These are phyloP conservation scores for Aspergillus affinis DNA, from an alignment of 495 filamentous ascomycete genomes.

Conservation along the genomic window DNA sequence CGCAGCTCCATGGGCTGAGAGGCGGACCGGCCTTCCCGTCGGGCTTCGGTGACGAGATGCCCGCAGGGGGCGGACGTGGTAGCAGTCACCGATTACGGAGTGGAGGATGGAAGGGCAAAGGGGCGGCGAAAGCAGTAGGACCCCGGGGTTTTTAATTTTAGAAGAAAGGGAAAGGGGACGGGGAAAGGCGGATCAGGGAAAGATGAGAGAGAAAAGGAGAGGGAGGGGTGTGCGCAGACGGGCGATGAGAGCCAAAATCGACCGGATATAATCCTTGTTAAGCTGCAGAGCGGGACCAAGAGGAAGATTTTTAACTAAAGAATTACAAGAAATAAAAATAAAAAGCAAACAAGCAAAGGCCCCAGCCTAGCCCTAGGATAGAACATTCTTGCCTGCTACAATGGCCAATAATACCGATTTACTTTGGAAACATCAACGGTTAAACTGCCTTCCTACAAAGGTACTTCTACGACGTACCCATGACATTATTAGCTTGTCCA, in stretches of 20 bases:
- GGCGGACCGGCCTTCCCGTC: conserved; percentile 28
- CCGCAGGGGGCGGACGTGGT: conserved; percentile 23
- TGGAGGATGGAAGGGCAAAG: conserved; percentile 24
- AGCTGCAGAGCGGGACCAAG: neutral
- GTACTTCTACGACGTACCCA: neutral
- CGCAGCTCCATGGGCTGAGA: conserved; percentile 28
- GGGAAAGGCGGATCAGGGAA: neutral
- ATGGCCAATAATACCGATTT: too few species aligned
- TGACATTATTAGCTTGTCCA: neutral
- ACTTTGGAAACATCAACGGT: neutral
- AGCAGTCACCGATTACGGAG: conserved; percentile 24
- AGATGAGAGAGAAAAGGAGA: neutral
- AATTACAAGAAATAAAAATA: neutral
- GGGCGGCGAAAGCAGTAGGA: conserved; percentile 18
- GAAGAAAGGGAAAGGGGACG: neutral
- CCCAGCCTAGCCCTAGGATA: neutral
- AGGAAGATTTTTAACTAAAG: too few species aligned
- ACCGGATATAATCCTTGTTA: conserved; percentile 2
- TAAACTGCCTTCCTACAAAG: neutral
- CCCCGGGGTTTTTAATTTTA: conserved; percentile 18
- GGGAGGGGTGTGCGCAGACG: neutral
- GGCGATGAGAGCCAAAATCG: neutral
- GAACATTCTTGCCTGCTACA: neutral
- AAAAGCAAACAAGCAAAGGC: neutral
- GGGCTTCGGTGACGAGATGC: conserved; percentile 36